Conservation (phyloP, 2,329 filamentous ascomycete species). For the Penicillium sp. region DNA sequence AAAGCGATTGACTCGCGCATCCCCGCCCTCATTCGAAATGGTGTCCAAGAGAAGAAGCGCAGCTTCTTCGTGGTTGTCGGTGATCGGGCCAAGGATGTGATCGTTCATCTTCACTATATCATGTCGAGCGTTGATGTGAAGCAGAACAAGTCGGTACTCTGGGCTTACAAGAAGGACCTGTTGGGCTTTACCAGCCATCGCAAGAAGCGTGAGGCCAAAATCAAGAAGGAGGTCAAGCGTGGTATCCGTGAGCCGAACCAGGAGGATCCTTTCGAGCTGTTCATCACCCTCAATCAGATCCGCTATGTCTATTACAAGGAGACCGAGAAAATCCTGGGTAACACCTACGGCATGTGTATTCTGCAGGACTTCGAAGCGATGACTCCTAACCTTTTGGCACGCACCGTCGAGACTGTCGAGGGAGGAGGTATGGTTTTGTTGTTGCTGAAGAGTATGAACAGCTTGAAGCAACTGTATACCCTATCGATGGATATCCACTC, state of each 20-base stretch:
- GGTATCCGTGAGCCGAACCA: slow-evolving; percentile 90
- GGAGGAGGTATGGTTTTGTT: slow-evolving; percentile 90
- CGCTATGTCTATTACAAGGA: slow-evolving; percentile 99
- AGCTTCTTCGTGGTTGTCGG: slow-evolving; percentile 98
- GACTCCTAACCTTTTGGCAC: slow-evolving; percentile 92
- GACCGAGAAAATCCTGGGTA: slow-evolving; percentile 96
- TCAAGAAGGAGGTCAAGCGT: slow-evolving; percentile 96
- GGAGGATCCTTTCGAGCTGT: slow-evolving; percentile 95
- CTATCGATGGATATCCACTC: slow-evolving; percentile 98
- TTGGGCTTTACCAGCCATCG: slow-evolving; percentile 94
- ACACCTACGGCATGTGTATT: slow-evolving; percentile 98
- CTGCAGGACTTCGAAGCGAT: slow-evolving; percentile 97
- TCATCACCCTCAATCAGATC: slow-evolving; percentile 94
- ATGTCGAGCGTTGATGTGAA: slow-evolving; percentile 88
- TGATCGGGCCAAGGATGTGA: slow-evolving; percentile 92
- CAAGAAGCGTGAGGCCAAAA: slow-evolving; percentile 97
- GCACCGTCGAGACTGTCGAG: slow-evolving; percentile 96
- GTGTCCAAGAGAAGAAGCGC: slow-evolving; percentile 90
- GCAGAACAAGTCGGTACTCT: slow-evolving; percentile 93
- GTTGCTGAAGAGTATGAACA: slow-evolving; percentile 93
- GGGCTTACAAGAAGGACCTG: slow-evolving; percentile 98
- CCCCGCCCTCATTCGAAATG: slow-evolving; percentile 87
- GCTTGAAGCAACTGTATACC: slow-evolving; percentile 95
- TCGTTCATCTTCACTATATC: slow-evolving; percentile 92
- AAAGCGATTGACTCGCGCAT: slow-evolving; percentile 82